phyloP scores from a whole-genome alignment of 2,329 filamentous ascomycete genomes.

The Penicillium olsonii region DNA sequence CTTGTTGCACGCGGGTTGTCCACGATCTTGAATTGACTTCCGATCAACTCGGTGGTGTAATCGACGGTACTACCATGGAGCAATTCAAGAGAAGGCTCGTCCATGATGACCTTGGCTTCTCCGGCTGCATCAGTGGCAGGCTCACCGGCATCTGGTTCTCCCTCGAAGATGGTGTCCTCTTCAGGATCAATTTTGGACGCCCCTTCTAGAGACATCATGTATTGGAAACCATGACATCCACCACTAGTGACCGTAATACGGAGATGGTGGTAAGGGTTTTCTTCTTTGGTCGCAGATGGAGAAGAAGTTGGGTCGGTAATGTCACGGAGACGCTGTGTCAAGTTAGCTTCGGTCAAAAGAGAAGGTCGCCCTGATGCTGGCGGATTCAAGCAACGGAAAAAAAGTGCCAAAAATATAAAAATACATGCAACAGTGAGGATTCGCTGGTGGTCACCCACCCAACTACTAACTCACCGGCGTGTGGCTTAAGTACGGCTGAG shows the following conservation, averaged over 20 bases:
- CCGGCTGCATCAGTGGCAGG: constrained; percentile 43
- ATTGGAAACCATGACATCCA: constrained; percentile 97
- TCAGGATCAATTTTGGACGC: constrained; percentile 60
- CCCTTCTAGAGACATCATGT: constrained; percentile 80
- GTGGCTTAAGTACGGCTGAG: constrained; percentile 51
- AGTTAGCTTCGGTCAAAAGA: constrained; percentile 2
- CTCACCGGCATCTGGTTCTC: constrained; percentile 45
- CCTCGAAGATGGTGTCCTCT: constrained; percentile 88
- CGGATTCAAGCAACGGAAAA: not conserved
- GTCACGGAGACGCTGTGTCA: constrained; percentile 64
- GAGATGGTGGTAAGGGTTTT: constrained; percentile 79
- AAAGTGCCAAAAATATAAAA: constrained; percentile 22
- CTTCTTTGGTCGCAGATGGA: constrained; percentile 36
- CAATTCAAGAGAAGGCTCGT: constrained; percentile 81
- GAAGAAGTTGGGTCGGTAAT: constrained; percentile 62
- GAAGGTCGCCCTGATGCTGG: too few relatives aligned
- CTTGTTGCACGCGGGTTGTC: constrained; percentile 91
- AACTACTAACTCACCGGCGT: constrained; percentile 50
- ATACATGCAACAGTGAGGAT: constrained; percentile 49
- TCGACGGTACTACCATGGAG: constrained; percentile 94
- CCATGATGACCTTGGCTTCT: constrained; percentile 80
- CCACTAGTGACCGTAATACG: constrained; percentile 90
- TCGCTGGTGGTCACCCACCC: constrained; percentile 51
- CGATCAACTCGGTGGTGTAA: constrained; percentile 93
- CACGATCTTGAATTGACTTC: constrained; percentile 92